These are phyloP conservation scores for Xylaria bambusicola DNA, from an alignment of 495 filamentous ascomycete species.

Conservation along the genomic window DNA sequence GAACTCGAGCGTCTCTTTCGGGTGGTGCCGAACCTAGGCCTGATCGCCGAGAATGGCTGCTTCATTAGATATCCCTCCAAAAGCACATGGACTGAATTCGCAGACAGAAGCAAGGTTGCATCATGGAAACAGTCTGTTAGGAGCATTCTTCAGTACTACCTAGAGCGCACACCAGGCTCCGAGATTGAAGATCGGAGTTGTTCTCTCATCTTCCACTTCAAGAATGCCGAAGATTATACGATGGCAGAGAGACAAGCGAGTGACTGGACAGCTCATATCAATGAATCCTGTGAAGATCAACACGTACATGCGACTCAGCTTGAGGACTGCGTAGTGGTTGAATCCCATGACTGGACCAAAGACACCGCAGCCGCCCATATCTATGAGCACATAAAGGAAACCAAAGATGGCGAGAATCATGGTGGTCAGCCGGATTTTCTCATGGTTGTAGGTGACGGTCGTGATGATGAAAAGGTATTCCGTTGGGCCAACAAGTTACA, in stretches of 20 bases:
- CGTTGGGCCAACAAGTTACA: conserved; percentile 83
- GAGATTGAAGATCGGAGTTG: conserved; percentile 85
- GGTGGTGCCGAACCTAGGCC: conserved; percentile 71
- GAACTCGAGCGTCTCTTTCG: conserved; percentile 86
- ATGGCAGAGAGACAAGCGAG: conserved; percentile 74
- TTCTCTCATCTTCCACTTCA: conserved; percentile 85
- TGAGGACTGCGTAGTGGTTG: conserved; percentile 74
- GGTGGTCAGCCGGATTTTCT: conserved; percentile 72
- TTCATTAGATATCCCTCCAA: conserved; percentile 73
- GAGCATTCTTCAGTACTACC: conserved; percentile 80
- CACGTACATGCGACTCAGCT: conserved; percentile 81
- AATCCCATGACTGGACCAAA: conserved; percentile 81
- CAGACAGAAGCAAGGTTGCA: conserved; percentile 63
- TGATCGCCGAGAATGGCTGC: conserved; percentile 92
- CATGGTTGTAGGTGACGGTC: conserved; percentile 82
- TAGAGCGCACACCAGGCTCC: conserved; percentile 81
- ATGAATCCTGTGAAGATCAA: conserved; percentile 82
- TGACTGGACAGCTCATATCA: conserved; percentile 89
- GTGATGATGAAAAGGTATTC: conserved; percentile 90
- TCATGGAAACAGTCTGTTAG: conserved; percentile 77
- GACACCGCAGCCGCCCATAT: conserved; percentile 72
- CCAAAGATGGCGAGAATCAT: conserved; percentile 39
- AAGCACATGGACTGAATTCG: conserved; percentile 71
- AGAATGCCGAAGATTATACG: conserved; percentile 72
- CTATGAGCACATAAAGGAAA: conserved; percentile 57